phyloP scores from a whole-genome alignment of 2,329 filamentous ascomycete genomes.

The Beauveria sp. region DNA sequence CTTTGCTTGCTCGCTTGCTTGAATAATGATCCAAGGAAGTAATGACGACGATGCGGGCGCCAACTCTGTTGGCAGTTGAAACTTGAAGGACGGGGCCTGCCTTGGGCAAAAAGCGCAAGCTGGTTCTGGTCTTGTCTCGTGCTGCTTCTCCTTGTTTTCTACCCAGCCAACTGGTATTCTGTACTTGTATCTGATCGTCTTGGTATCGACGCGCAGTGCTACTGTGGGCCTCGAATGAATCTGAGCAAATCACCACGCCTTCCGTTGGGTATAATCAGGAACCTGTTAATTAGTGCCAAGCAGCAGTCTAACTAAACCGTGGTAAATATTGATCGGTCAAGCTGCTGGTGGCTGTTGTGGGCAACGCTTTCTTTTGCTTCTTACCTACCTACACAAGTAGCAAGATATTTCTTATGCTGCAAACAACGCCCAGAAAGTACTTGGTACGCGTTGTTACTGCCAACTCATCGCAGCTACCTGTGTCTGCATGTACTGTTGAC shows the following conservation, averaged over 20 bases:
- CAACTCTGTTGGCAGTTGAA: background rate
- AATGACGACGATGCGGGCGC: background rate
- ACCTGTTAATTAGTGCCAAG: too few relatives aligned
- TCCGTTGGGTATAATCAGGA: background rate
- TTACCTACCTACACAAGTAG: too few relatives aligned
- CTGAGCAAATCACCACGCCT: background rate
- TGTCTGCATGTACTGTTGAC: too few relatives aligned
- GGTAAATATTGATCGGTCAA: background rate
- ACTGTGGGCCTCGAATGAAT: background rate
- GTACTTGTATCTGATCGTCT: conserved; percentile 1
- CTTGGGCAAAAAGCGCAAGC: background rate
- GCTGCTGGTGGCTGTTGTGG: background rate
- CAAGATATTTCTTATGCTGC: background rate
- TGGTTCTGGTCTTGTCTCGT: background rate
- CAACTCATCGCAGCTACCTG: too few relatives aligned
- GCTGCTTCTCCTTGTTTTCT: background rate
- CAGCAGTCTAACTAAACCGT: too few relatives aligned
- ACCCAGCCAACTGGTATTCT: background rate
- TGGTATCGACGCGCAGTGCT: background rate
- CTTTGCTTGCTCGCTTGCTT: background rate
- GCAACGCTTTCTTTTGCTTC: background rate
- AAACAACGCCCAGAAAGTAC: background rate
- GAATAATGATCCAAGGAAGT: background rate
- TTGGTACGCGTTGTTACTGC: background rate
- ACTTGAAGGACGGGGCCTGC: background rate